phyloP scores from a whole-genome alignment of 1,139 yeast species.

The Yamadazyma oceani region DNA sequence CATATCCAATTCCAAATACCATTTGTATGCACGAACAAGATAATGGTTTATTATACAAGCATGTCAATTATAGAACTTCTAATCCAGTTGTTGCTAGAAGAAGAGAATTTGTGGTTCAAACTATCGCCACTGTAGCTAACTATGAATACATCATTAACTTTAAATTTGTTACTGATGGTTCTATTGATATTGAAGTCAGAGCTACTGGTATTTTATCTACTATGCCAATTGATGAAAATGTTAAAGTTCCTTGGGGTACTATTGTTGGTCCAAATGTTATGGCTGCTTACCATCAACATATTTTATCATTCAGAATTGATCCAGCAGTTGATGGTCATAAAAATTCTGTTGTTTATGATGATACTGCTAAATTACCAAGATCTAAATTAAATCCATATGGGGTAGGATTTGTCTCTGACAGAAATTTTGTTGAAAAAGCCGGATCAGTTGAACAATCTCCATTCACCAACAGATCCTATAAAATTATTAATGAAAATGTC shows the following conservation, averaged over 20 bases:
- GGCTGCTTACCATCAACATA: conserved; percentile 90
- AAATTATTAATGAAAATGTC: conserved; percentile 75
- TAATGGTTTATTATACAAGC: conserved; percentile 72
- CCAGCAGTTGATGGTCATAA: conserved; percentile 86
- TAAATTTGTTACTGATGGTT: conserved; percentile 81
- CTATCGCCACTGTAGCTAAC: conserved; percentile 87
- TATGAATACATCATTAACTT: conserved; percentile 81
- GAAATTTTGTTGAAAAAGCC: conserved; percentile 67
- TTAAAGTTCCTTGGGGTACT: conserved; percentile 80
- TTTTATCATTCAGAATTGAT: conserved; percentile 80
- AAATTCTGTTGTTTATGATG: conserved; percentile 76
- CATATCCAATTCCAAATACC: conserved; percentile 65
- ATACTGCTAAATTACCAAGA: conserved; percentile 63
- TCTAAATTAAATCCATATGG: conserved; percentile 66
- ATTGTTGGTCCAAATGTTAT: conserved; percentile 81
- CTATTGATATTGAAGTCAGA: conserved; percentile 78
- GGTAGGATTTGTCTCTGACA: conserved; percentile 69
- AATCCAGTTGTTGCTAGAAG: conserved; percentile 78
- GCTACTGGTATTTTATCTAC: conserved; percentile 87
- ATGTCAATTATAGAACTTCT: conserved; percentile 77
- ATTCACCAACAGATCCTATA: conserved; percentile 72
- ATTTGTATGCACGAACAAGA: conserved; percentile 92
- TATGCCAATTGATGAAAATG: conserved; percentile 79
- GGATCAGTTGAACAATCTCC: conserved; percentile 76
- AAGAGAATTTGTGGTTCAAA: conserved; percentile 82